Percentiles rank a stretch among this genome's conserved stretches.
Evolutionary conservation across 179 eudicot genomes (phyloP).

Genomic region (Patellifolia procumbens): DNA sequence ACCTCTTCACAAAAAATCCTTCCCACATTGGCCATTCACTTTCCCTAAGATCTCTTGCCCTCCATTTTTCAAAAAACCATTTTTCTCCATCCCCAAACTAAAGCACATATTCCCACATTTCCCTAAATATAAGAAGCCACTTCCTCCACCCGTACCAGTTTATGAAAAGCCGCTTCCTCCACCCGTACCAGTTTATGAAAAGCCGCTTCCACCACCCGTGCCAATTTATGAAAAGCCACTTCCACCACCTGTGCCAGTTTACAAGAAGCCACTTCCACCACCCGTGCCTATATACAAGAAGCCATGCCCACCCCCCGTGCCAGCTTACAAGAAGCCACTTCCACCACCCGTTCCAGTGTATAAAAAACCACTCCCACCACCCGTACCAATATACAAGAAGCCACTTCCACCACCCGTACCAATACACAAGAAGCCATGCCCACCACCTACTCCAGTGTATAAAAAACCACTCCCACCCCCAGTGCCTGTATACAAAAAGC

Average conservation of each 20-base stretch:
- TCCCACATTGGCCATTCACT: slow-evolving; percentile 18
- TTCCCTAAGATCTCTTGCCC: slow-evolving; percentile 22
- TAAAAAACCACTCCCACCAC: slow-evolving; percentile 11
- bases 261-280: slow-evolving; percentile 27
- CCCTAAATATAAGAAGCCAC: slow-evolving; percentile 25
- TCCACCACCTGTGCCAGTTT: slow-evolving; percentile 28
- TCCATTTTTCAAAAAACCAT: slow-evolving; percentile 20
- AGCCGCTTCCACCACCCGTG: slow-evolving; percentile 12
- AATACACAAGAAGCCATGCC: slow-evolving; percentile 19
- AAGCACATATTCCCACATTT: slow-evolving; percentile 22
- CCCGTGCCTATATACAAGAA: slow-evolving; percentile 4
- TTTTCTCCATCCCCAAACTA: slow-evolving; percentile 12
- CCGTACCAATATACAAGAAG: slow-evolving; percentile 17
- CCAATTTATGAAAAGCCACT: slow-evolving; percentile 25
- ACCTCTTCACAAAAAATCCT: slow-evolving; percentile 31
- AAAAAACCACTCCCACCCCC: too few relatives aligned
- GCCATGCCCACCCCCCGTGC: slow-evolving; percentile 31
- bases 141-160: slow-evolving; percentile 28
- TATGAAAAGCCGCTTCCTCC: slow-evolving; percentile 27
- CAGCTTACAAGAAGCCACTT: slow-evolving; percentile 22
- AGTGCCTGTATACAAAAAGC: too few relatives aligned
- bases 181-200: not conserved
- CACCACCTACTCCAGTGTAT: slow-evolving; percentile 15
- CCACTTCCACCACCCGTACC: slow-evolving; percentile 35
- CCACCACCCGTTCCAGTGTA: slow-evolving; percentile 19